Percentiles rank a stretch among this genome's conserved stretches.
These are phyloP conservation scores for Debaryomycetaceae sp. DNA, from an alignment of 1,139 yeast species.

Conservation along the genomic window DNA sequence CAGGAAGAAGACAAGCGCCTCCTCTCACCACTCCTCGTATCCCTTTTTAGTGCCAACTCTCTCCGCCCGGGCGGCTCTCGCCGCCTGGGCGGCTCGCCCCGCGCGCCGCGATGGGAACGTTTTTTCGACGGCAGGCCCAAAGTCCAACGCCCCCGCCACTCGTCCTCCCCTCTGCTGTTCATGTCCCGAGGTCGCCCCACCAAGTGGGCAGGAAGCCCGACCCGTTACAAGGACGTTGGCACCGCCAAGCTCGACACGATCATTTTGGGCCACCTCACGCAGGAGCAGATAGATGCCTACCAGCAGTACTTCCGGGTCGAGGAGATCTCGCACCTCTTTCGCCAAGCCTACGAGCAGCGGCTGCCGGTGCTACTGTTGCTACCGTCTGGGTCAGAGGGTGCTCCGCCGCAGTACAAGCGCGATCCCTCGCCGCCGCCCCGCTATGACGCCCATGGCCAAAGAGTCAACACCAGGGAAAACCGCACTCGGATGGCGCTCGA, in stretches of 20 bases:
- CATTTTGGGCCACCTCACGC: slow-evolving; percentile 56
- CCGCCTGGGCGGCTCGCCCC: too few relatives aligned
- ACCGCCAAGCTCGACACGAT: slow-evolving; percentile 33
- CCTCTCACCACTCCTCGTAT: too few relatives aligned
- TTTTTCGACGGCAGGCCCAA: too few relatives aligned
- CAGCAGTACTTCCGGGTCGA: slow-evolving; percentile 72
- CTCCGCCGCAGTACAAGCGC: slow-evolving; percentile 37
- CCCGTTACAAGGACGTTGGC: slow-evolving; percentile 29
- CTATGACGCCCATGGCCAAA: slow-evolving; percentile 77
- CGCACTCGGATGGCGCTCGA: slow-evolving; percentile 61
- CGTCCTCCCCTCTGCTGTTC: too few relatives aligned
- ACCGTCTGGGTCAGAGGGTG: slow-evolving; percentile 30
- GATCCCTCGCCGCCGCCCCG: slow-evolving; percentile 94
- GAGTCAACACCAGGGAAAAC: slow-evolving; percentile 78
- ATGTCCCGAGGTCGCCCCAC: slow-evolving; percentile 18
- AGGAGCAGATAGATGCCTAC: slow-evolving; percentile 82
- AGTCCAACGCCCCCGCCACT: too few relatives aligned
- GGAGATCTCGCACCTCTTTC: slow-evolving; percentile 52
- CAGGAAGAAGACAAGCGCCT: too few relatives aligned
- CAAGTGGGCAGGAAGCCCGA: slow-evolving; percentile 43
- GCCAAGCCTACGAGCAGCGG: slow-evolving; percentile 50
- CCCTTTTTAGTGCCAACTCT: too few relatives aligned
- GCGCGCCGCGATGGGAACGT: too few relatives aligned
- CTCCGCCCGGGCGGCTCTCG: too few relatives aligned
- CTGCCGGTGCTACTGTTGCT: slow-evolving; percentile 36